These are phyloP conservation scores for Juglanconis sp. DNA, from an alignment of 2,329 filamentous ascomycete genomes.

Conservation along the genomic window DNA sequence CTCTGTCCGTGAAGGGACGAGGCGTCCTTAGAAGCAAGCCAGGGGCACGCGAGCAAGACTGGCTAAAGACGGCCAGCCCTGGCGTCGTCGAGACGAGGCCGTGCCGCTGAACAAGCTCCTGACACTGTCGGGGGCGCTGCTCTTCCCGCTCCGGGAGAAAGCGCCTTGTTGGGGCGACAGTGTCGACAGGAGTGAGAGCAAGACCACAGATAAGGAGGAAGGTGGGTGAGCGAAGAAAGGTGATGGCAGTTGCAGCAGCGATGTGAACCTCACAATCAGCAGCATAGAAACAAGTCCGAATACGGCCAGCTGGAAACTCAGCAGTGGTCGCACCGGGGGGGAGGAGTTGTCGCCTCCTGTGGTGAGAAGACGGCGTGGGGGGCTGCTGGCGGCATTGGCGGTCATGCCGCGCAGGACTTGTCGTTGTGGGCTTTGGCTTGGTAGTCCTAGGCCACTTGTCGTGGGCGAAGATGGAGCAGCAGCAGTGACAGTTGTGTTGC, in stretches of 20 bases:
- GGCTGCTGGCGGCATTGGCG: slow-evolving; percentile 8
- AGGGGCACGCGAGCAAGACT: background rate
- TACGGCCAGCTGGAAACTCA: slow-evolving; percentile 12
- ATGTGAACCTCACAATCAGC: slow-evolving; percentile 11
- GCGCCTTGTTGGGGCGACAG: background rate
- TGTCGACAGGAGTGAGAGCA: slow-evolving; percentile 9
- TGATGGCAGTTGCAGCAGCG: slow-evolving; percentile 10
- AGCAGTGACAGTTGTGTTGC: background rate
- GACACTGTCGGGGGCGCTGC: background rate
- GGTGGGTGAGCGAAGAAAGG: background rate
- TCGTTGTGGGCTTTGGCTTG: background rate
- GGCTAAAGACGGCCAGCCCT: background rate
- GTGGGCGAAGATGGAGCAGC: slow-evolving; percentile 3
- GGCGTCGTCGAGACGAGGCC: background rate
- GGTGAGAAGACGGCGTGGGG: slow-evolving; percentile 2
- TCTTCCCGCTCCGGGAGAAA: too few species aligned
- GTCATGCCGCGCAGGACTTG: slow-evolving; percentile 1
- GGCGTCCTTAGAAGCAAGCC: slow-evolving; percentile 1
- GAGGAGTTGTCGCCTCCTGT: background rate
- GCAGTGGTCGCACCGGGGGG: slow-evolving; percentile 15
- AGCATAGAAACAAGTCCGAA: slow-evolving; percentile 17
- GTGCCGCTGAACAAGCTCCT: background rate
- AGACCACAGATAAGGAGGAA: background rate
- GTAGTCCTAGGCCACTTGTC: background rate
- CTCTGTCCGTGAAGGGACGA: too few species aligned